Conservation (phyloP, 495 filamentous ascomycete species). For the Penicillium bovifimosum region DNA sequence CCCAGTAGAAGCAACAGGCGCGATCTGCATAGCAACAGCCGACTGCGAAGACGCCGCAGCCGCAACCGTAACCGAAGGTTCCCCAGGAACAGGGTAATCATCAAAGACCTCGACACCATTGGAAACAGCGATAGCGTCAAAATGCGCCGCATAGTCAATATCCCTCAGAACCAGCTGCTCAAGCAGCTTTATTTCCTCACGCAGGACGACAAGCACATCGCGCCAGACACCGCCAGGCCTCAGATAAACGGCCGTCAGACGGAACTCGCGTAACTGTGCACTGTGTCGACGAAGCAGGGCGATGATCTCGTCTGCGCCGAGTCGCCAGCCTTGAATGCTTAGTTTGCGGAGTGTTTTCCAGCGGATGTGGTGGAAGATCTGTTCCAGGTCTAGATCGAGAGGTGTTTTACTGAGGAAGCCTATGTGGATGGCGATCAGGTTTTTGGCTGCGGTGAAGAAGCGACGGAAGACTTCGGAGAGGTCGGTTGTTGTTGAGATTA, state of each 20-base stretch:
- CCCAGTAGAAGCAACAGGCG: not conserved
- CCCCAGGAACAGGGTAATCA: not conserved
- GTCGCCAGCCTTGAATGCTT: constrained; percentile 59
- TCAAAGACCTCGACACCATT: constrained; percentile 25
- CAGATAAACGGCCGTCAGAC: constrained; percentile 53
- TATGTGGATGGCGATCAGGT: constrained; percentile 60
- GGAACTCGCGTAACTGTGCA: constrained; percentile 50
- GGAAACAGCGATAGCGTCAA: constrained; percentile 37
- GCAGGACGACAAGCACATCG: constrained; percentile 52
- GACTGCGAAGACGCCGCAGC: constrained; percentile 3
- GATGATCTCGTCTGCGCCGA: constrained; percentile 56
- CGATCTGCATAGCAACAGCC: not conserved
- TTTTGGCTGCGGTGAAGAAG: constrained; percentile 54
- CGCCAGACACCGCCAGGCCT: constrained; percentile 55
- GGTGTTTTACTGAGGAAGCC: constrained; percentile 56
- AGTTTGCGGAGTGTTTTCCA: constrained; percentile 59
- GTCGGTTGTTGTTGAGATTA: constrained; percentile 49
- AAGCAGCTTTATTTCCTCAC: constrained; percentile 52
- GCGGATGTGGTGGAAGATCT: constrained; percentile 56
- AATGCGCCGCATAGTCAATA: constrained; percentile 55
- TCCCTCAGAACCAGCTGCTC: constrained; percentile 56
- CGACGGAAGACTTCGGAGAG: constrained; percentile 51
- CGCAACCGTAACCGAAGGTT: constrained; percentile 14
- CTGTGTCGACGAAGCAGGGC: constrained; percentile 51
- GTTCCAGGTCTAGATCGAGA: constrained; percentile 50